Base-by-base conservation (phyloP, 805 yeast species). In the Wickerhamiella kazuoi region DNA sequence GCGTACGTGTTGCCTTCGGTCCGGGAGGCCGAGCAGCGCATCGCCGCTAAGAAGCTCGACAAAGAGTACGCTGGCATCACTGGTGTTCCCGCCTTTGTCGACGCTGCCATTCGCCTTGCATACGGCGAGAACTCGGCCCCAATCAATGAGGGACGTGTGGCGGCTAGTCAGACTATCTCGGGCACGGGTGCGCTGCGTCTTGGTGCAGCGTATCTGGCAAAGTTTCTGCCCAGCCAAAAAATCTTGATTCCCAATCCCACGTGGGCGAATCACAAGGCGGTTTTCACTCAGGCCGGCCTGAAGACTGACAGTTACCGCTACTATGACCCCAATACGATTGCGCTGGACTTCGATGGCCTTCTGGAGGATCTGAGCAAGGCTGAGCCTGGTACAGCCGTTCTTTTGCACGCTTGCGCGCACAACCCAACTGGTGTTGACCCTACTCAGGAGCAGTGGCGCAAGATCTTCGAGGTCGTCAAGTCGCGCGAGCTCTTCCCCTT, bases 381-480 rank as follows among this genome's bases (percentile, higher is more conserved):
- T 11, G 77, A 78, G 40, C 56, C 58, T 6, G 93, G 93, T 36
- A 82, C 94, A 7, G 64, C 83, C 34, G 75, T 87, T 50, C 60
- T 87, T 42, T 67, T 87, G 44, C 98, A 87, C 56, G 84, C 97
- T 3, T 86, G 96, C 60, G 97, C 97, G 26, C 98, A 87, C 62
- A 87, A 87, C 60, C 97, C 98, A 43, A 87, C 97, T 18, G 98
- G 97, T 32, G 73, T 87, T 50, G 98, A 87, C 59, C 97, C 97
- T 41, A 73, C 79, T 2, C 64, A 66, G 42, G 79, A 70, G 38
- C 79, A 87, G 62, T 87, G 98, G 98, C 58, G 58, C 35, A 50
- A 65, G 52, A 76, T 90, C 39, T 66, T 81, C 35, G 66, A 68
- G 34, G 77, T 74, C 20, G 62, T 82, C 46, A 69, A 72, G 48